These are phyloP conservation scores for Fusarium chlamydosporum DNA, from an alignment of 2,329 filamentous ascomycete species.

Conservation along the genomic window DNA sequence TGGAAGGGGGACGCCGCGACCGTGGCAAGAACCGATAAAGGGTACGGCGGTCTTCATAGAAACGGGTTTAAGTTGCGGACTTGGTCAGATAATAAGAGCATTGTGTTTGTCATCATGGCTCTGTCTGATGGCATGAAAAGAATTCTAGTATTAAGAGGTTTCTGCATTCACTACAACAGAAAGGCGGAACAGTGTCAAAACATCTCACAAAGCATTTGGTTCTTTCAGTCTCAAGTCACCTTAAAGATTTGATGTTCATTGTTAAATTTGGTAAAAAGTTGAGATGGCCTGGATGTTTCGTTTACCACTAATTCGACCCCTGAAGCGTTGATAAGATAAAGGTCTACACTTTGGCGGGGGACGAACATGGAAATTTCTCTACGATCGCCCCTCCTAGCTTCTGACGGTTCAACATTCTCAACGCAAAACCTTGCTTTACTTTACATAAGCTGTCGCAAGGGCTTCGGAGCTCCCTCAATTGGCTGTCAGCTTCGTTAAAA, in stretches of 20 bases:
- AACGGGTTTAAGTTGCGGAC: slow-evolving; percentile 5
- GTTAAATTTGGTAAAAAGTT: not conserved
- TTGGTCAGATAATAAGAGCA: not conserved
- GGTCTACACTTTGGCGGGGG: slow-evolving; percentile 43
- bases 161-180: not conserved
- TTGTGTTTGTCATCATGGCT: not conserved
- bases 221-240: not conserved
- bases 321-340: slow-evolving; percentile 43
- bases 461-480: not conserved
- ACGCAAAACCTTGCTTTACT: not conserved
- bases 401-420: not conserved
- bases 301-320: not conserved
- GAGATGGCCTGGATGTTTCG: not conserved
- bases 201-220: not conserved
- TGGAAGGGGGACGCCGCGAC: slow-evolving; percentile 63
- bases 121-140: not conserved
- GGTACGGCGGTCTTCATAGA: slow-evolving; percentile 22
- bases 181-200: not conserved
- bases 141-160: slow-evolving; percentile 5
- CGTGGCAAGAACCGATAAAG: slow-evolving; percentile 60
- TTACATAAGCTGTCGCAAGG: not conserved
- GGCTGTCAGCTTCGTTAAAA: not conserved
- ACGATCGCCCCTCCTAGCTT: slow-evolving; percentile 29
- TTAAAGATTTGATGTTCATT: not conserved
- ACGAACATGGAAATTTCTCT: slow-evolving; percentile 46